These are phyloP conservation scores for Gracilaria gracilis DNA, from an alignment of 23 red algal genomes.

Conservation along the genomic window DNA sequence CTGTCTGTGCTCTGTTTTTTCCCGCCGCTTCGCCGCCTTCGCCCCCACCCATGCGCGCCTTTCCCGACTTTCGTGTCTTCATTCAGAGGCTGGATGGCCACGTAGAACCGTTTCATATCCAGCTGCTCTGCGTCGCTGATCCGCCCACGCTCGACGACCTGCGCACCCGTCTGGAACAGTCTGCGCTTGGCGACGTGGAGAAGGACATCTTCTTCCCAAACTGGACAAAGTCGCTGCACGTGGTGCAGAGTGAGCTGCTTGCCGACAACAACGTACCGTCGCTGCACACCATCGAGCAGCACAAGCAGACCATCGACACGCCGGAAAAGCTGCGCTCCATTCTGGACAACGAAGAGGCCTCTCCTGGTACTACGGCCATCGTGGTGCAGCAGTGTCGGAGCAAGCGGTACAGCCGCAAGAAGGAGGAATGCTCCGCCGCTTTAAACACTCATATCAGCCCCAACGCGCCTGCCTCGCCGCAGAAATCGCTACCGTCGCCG, in stretches of 20 bases:
- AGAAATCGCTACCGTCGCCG: not conserved
- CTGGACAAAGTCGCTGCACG: conserved; percentile 68
- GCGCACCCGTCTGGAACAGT: conserved; percentile 32
- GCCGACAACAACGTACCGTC: conserved; percentile 15
- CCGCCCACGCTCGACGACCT: conserved; percentile 57
- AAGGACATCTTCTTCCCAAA: conserved; percentile 73
- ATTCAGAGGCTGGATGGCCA: conserved; percentile 31
- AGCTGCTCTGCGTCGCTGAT: conserved; percentile 32
- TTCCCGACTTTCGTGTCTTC: conserved; percentile 29
- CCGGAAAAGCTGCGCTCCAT: conserved; percentile 33
- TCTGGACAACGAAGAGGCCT: conserved; percentile 45
- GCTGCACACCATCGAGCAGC: conserved; percentile 21
- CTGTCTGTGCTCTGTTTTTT: too few relatives aligned
- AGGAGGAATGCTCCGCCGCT: not conserved
- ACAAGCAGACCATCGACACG: conserved; percentile 33
- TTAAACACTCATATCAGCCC: too few relatives aligned
- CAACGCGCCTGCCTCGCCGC: not conserved
- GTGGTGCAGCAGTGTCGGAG: conserved; percentile 65
- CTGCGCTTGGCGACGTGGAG: conserved; percentile 47
- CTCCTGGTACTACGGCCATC: conserved; percentile 31
- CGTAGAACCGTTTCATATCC: conserved; percentile 26
- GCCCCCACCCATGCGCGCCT: conserved; percentile 24
- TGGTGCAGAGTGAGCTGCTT: conserved; percentile 35
- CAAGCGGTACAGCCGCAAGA: conserved; percentile 64
- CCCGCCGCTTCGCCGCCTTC: not conserved